phyloP scores from a whole-genome alignment of 441 rosid species.

The Codiaeum variegatum region DNA sequence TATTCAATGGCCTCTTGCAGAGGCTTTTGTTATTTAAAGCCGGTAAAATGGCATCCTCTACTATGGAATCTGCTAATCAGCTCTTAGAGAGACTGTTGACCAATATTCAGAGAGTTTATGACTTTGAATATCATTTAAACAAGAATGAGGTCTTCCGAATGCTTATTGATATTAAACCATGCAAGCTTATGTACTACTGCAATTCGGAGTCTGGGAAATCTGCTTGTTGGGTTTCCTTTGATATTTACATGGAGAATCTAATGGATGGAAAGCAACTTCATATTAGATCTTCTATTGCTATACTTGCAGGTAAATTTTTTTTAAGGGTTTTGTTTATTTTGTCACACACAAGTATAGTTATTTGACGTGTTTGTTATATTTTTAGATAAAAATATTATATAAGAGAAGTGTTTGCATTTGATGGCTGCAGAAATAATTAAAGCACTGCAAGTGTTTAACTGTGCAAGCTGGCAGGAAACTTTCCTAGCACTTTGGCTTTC shows the following conservation, averaged over 20 bases:
- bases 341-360: not conserved
- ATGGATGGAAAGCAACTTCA: slow-evolving; percentile 60
- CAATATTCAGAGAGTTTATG: slow-evolving; percentile 34
- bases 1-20: slow-evolving; percentile 48
- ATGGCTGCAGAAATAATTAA: slow-evolving; percentile 41
- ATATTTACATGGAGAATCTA: slow-evolving; percentile 55
- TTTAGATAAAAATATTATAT: not conserved
- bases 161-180: slow-evolving; percentile 35
- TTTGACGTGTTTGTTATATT: not conserved
- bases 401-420: slow-evolving; percentile 15
- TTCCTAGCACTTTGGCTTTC: slow-evolving; percentile 73
- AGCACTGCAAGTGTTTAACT: slow-evolving; percentile 44
- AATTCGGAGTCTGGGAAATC: slow-evolving; percentile 35
- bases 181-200: slow-evolving; percentile 32
- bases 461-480: slow-evolving; percentile 71
- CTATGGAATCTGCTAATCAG: slow-evolving; percentile 33
- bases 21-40: slow-evolving; percentile 45
- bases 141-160: slow-evolving; percentile 31
- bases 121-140: slow-evolving; percentile 38
- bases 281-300: slow-evolving; percentile 37
- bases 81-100: slow-evolving; percentile 37
- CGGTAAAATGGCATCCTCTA: slow-evolving; percentile 31
- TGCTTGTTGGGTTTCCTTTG: slow-evolving; percentile 58
- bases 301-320: slow-evolving; percentile 42
- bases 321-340: slow-evolving; percentile 8